Conservation (phyloP, 202 grass and related monocot genomes). For the Brachypodium distachyon region DNA sequence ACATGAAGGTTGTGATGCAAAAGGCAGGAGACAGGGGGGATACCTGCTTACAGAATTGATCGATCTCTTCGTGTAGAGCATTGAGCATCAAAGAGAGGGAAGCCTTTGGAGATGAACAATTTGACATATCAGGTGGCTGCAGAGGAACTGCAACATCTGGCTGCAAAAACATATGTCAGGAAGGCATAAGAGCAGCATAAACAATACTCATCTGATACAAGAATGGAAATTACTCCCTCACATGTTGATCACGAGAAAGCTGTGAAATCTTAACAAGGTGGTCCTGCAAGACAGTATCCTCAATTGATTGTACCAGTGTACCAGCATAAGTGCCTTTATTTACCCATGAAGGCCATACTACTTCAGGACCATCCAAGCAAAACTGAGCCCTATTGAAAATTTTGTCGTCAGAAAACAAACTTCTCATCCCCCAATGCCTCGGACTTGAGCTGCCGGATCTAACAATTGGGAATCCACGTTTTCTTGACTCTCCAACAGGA, state of each 20-base stretch:
- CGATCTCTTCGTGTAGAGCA: slow-evolving; percentile 90
- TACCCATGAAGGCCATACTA: slow-evolving; percentile 87
- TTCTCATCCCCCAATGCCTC: slow-evolving; percentile 85
- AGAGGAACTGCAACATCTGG: slow-evolving; percentile 86
- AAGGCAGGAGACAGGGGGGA: slow-evolving; percentile 11
- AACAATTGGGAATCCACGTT: slow-evolving; percentile 79
- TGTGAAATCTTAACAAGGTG: slow-evolving; percentile 90
- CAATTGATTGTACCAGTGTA: slow-evolving; percentile 72
- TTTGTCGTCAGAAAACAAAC: slow-evolving; percentile 73
- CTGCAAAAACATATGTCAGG: slow-evolving; percentile 59
- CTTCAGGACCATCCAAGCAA: slow-evolving; percentile 94
- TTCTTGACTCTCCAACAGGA: slow-evolving; percentile 75
- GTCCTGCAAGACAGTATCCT: slow-evolving; percentile 80
- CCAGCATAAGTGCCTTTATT: slow-evolving; percentile 44
- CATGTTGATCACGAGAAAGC: slow-evolving; percentile 89
- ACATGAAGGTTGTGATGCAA: slow-evolving; percentile 5
- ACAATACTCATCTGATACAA: not conserved
- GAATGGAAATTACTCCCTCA: slow-evolving; percentile 41
- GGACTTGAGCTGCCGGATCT: slow-evolving; percentile 98
- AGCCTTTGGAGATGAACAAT: slow-evolving; percentile 41
- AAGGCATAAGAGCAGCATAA: slow-evolving; percentile 23
- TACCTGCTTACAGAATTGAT: slow-evolving; percentile 96
- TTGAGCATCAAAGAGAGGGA: slow-evolving; percentile 62
- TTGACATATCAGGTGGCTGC: slow-evolving; percentile 75
- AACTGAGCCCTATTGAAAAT: slow-evolving; percentile 56